Percentiles rank a stretch among this genome's conserved stretches.
Evolutionary conservation across 2,329 filamentous ascomycete genomes (phyloP).

Genomic region (Ophiostoma populinum): DNA sequence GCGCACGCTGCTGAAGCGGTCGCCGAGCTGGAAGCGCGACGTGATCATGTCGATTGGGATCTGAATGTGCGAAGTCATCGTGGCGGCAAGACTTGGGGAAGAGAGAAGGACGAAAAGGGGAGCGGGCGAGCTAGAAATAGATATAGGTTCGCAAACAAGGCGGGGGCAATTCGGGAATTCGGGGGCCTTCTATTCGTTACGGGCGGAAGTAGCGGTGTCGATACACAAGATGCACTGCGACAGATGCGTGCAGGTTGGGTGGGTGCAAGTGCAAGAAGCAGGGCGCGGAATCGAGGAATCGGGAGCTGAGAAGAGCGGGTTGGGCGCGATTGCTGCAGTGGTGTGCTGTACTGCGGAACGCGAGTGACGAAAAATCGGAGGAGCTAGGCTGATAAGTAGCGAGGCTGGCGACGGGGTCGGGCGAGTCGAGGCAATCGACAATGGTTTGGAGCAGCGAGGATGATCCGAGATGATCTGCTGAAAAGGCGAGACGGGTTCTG

Average conservation of each 20-base stretch:
- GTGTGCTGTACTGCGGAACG: neutral
- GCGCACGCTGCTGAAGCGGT: conserved; percentile 72
- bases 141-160: neutral
- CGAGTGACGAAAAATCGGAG: neutral
- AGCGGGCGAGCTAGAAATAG: neutral
- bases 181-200: conserved; percentile 3
- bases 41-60: conserved; percentile 86
- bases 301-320: neutral
- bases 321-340: neutral
- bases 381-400: neutral
- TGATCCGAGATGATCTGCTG: neutral
- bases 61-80: conserved; percentile 65
- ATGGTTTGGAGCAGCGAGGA: too few relatives aligned
- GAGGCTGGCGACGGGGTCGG: conserved; percentile 1
- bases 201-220: conserved; percentile 8
- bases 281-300: neutral
- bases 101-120: neutral
- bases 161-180: neutral
- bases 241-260: neutral
- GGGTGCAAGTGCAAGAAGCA: neutral
- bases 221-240: conserved; percentile 5
- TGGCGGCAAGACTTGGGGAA: conserved; percentile 2
- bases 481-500: neutral
- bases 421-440: too few relatives aligned
- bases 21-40: conserved; percentile 70